Percentiles rank a stretch among this genome's conserved stretches.
These are phyloP conservation scores for Cercospora zeina DNA, from an alignment of 2,329 filamentous ascomycete genomes.

Conservation along the genomic window DNA sequence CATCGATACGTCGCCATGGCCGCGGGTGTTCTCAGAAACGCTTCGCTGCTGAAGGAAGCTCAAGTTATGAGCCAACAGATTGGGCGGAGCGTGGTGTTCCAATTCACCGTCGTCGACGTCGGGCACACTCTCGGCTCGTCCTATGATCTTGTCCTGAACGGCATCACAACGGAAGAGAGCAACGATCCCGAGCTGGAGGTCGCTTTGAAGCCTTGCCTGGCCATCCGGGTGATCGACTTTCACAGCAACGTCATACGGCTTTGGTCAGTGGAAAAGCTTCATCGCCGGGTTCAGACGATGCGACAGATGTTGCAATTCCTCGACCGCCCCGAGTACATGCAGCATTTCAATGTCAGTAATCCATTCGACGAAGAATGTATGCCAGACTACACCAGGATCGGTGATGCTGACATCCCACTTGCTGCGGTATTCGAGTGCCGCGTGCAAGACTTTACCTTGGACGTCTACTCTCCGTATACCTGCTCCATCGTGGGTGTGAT, in stretches of 20 bases:
- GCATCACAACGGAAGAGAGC: slow-evolving; percentile 82
- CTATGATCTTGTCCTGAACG: slow-evolving; percentile 94
- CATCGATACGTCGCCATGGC: slow-evolving; percentile 92
- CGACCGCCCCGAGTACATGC: slow-evolving; percentile 89
- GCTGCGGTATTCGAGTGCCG: slow-evolving; percentile 90
- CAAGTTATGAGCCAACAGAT: slow-evolving; percentile 98
- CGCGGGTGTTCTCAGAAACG: slow-evolving; percentile 84
- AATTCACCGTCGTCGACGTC: slow-evolving; percentile 86
- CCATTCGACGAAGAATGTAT: slow-evolving; percentile 90
- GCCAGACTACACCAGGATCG: slow-evolving; percentile 87
- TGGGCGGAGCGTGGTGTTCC: slow-evolving; percentile 88
- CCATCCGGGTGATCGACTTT: slow-evolving; percentile 87
- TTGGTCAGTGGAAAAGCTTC: slow-evolving; percentile 92
- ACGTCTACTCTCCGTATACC: slow-evolving; percentile 90
- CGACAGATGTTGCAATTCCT: slow-evolving; percentile 96
- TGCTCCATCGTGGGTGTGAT: slow-evolving; percentile 87
- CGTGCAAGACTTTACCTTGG: slow-evolving; percentile 89
- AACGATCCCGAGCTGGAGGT: slow-evolving; percentile 67
- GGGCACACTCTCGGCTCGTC: slow-evolving; percentile 89
- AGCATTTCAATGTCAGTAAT: slow-evolving; percentile 89
- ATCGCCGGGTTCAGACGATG: slow-evolving; percentile 85
- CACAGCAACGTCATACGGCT: slow-evolving; percentile 80
- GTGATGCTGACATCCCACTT: slow-evolving; percentile 88
- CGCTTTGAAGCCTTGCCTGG: slow-evolving; percentile 84
- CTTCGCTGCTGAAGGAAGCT: slow-evolving; percentile 85